Conservation (phyloP, 2,329 filamentous ascomycete species). For the Eutypella sp. region DNA sequence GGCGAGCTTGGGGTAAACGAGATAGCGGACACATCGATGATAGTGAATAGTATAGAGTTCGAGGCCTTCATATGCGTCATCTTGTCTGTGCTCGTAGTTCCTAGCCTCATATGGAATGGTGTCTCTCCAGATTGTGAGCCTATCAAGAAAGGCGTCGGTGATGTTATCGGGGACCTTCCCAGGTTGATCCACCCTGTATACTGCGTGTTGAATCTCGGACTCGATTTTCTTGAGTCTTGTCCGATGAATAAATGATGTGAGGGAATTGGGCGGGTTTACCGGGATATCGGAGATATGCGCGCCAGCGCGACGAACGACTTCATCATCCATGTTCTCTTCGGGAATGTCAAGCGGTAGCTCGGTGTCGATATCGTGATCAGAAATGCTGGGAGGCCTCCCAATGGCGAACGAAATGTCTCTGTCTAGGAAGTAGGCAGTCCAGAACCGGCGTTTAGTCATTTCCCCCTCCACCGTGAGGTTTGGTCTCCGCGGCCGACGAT, state of each 20-base stretch:
- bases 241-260: slow-evolving; percentile 26
- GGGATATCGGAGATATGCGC: slow-evolving; percentile 15
- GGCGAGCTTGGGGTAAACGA: slow-evolving; percentile 24
- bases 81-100: slow-evolving; percentile 21
- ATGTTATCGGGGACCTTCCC: slow-evolving; percentile 17
- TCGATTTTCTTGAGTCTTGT: slow-evolving; percentile 24
- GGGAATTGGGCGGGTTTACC: slow-evolving; percentile 17
- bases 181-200: slow-evolving; percentile 23
- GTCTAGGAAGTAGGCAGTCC: slow-evolving; percentile 26
- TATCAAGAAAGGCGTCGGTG: slow-evolving; percentile 19
- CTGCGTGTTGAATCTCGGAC: slow-evolving; percentile 25
- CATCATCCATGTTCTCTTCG: slow-evolving; percentile 20
- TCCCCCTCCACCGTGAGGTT: slow-evolving; percentile 20
- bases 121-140: slow-evolving; percentile 21
- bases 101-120: slow-evolving; percentile 20
- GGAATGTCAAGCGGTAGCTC: slow-evolving; percentile 24
- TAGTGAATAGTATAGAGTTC: slow-evolving; percentile 28
- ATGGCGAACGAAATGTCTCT: slow-evolving; percentile 25
- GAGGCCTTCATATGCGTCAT: slow-evolving; percentile 21
- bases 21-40: slow-evolving; percentile 21
- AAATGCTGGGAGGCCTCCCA: slow-evolving; percentile 23
- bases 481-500: slow-evolving; percentile 20
- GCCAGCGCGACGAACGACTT: slow-evolving; percentile 19
- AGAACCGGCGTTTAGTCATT: slow-evolving; percentile 27
- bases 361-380: slow-evolving; percentile 26